Evolutionary conservation across 2,329 filamentous ascomycete genomes (phyloP).

Genomic region (Alternaria incomplexa): DNA sequence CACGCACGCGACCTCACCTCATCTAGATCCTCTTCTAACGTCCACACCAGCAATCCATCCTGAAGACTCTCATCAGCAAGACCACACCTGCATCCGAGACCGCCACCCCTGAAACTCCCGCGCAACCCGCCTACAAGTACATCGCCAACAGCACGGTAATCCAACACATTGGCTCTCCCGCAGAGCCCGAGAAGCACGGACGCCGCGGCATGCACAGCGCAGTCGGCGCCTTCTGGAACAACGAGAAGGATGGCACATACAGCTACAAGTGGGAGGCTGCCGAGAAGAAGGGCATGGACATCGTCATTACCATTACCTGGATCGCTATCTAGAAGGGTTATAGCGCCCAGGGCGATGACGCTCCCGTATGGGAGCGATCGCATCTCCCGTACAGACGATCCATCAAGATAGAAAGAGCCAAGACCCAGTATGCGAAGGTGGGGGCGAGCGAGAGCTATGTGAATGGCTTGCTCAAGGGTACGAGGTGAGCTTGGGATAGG

Average conservation of each 20-base stretch:
- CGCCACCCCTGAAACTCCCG: slow-evolving; percentile 19
- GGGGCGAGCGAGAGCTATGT: slow-evolving; percentile 5
- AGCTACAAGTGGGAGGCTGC: slow-evolving; percentile 79
- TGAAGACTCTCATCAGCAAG: slow-evolving; percentile 78
- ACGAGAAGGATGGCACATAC: slow-evolving; percentile 90
- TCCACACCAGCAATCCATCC: slow-evolving; percentile 71
- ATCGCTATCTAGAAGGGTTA: slow-evolving; percentile 56
- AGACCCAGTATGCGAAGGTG: neutral
- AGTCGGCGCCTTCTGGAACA: slow-evolving; percentile 86
- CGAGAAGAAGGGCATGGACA: slow-evolving; percentile 59
- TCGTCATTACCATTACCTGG: slow-evolving; percentile 70
- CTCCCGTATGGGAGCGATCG: neutral
- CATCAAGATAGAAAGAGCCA: neutral
- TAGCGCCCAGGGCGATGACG: neutral
- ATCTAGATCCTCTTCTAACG: slow-evolving; percentile 42
- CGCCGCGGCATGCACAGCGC: slow-evolving; percentile 90
- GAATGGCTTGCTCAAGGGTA: slow-evolving; percentile 1
- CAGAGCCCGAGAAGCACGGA: slow-evolving; percentile 68
- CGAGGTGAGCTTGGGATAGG: neutral
- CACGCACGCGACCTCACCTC: slow-evolving; percentile 11
- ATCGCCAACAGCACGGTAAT: slow-evolving; percentile 98
- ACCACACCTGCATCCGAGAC: slow-evolving; percentile 63
- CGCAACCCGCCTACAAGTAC: slow-evolving; percentile 81
- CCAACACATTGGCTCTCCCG: slow-evolving; percentile 71
- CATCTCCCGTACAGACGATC: neutral